Base-by-base conservation (phyloP, 768 basidiomycete species). In the Lactarius hengduanensis region DNA sequence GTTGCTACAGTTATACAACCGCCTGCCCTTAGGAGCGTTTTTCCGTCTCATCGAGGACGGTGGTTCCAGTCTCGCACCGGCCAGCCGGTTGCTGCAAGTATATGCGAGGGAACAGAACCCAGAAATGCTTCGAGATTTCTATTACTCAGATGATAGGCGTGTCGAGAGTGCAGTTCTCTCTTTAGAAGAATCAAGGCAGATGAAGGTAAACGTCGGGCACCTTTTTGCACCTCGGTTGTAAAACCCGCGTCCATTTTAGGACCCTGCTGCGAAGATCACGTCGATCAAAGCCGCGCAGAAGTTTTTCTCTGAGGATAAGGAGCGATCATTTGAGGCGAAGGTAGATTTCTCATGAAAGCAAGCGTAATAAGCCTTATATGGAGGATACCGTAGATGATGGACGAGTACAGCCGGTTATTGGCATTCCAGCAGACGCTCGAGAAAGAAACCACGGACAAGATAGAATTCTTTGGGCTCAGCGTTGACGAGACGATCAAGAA, bases 21-120 rank as follows among this genome's bases (percentile, higher is more conserved):
- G 90, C 18, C 81, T 96, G 55, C 82, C 91, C 0, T 83, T 97
- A 9, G 97, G 97, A 8, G 85, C 89, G 40, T 97, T 99, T 80
- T 99, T 99, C 83, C 88, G 89, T 20, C 81, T 98, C 28, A 87
- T 99, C 57, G 95, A 98, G 77, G 94, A 96, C 59, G 92, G 93
- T 15, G 93, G 94, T 3, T 81, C 87, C 41, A 77, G 80, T 53
- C 83, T 96, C 9, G 83, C 82, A 3, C 86, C 84, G n/a, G 94
- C 93, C 0, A 87, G 87, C 69, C 87, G 82, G 66, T 78, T 97
- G 4, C 81, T 96, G 55, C 91, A 96, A 74, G 92, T 96, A 0
- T 96, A 96, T 74, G 94, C 92, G 0, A 80, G 91, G 45, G 92
- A 95, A 74, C 94, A 94, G 72, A 91, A 96, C 74, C 81, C 91